Percentiles rank a stretch among this genome's conserved stretches.
phyloP scores from a whole-genome alignment of 257 asterid species.

The Solanum phureja region DNA sequence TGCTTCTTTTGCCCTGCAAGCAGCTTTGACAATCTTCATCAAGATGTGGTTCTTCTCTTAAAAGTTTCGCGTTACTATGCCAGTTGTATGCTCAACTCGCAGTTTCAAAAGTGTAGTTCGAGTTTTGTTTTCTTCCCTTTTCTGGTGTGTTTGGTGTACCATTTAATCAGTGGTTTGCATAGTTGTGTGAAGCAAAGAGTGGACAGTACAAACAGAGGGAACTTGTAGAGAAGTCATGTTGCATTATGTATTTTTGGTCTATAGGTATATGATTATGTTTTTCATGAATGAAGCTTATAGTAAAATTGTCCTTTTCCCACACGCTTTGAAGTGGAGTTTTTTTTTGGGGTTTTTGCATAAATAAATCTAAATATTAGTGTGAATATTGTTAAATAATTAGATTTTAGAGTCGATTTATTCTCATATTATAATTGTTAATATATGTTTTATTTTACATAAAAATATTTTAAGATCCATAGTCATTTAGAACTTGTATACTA shows the following conservation, averaged over 20 bases:
- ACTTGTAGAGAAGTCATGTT: not conserved
- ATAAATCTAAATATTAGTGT: not conserved
- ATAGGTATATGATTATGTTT: not conserved
- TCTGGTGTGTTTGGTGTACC: not conserved
- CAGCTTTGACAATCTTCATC: conserved; percentile 82
- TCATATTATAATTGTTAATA: not conserved
- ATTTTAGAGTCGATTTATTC: not conserved
- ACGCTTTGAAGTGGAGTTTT: not conserved
- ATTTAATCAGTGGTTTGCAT: not conserved
- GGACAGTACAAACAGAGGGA: not conserved
- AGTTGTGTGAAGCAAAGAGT: not conserved
- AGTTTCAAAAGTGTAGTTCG: not conserved
- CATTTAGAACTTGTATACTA: not conserved
- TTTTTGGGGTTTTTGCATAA: not conserved
- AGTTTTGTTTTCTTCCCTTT: not conserved
- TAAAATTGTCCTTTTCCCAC: not conserved
- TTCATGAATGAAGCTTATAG: not conserved
- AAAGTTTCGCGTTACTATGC: not conserved
- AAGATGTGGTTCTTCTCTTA: conserved; percentile 77
- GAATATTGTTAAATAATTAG: not conserved
- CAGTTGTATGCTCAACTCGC: not conserved
- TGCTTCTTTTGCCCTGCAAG: conserved; percentile 80
- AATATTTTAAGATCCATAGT: not conserved
- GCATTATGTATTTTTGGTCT: not conserved
- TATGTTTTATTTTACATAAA: not conserved